Conservation (phyloP, 2,329 filamentous ascomycete genomes). For the Ascochyta fabae region DNA sequence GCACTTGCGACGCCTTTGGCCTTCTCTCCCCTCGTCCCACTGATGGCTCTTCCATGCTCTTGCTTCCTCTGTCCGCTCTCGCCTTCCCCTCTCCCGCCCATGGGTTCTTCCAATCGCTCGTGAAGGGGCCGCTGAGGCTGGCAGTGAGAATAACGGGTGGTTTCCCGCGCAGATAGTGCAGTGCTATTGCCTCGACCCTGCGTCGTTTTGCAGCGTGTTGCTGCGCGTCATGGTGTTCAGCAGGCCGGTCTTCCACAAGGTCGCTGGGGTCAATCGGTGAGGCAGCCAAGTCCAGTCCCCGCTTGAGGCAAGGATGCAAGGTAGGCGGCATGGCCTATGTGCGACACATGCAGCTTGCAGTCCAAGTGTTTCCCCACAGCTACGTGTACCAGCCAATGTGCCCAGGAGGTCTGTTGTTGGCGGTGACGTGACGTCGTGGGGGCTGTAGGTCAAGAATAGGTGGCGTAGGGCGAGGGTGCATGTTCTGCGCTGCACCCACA, state of each 20-base stretch:
- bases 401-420: background rate
- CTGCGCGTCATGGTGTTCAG: constrained; percentile 64
- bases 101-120: constrained; percentile 46
- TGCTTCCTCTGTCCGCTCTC: background rate
- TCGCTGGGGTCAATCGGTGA: constrained; percentile 34
- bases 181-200: constrained; percentile 66
- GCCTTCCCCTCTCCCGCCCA: constrained; percentile 30
- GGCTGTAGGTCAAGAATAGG: constrained; percentile 4
- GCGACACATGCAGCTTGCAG: background rate
- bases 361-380: background rate
- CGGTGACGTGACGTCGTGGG: constrained; percentile 10
- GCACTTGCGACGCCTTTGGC: constrained; percentile 7
- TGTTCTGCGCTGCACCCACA: constrained; percentile 1
- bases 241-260: constrained; percentile 56
- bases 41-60: background rate
- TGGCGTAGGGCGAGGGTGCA: constrained; percentile 5
- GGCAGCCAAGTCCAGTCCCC: constrained; percentile 33
- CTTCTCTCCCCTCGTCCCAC: constrained; percentile 1
- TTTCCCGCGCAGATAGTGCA: constrained; percentile 64
- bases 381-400: background rate
- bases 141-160: constrained; percentile 66
- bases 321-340: constrained; percentile 24
- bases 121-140: constrained; percentile 67
- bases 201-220: constrained; percentile 58
- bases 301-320: constrained; percentile 34